Percentiles rank a stretch among this genome's conserved stretches.
Evolutionary conservation across 352 stramenopile species (phyloP).

Genomic region (Phytophthora hybrid): DNA sequence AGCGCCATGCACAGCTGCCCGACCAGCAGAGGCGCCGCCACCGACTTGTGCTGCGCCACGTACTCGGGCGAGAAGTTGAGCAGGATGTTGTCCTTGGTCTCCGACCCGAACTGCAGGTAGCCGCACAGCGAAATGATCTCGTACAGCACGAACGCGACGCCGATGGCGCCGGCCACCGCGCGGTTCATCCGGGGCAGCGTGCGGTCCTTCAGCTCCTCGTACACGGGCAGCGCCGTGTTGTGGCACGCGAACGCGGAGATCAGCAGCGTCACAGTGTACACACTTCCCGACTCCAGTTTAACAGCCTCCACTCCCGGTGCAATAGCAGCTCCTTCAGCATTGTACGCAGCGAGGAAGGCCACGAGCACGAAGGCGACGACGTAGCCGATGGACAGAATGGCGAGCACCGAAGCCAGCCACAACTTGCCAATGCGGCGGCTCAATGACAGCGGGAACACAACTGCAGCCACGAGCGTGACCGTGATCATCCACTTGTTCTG

Average conservation of each 20-base stretch:
- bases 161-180: conserved; percentile 67
- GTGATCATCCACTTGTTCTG: conserved; percentile 69
- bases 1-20: conserved; percentile 73
- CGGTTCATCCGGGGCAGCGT: conserved; percentile 69
- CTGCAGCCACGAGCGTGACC: conserved; percentile 32
- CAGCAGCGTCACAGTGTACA: conserved; percentile 82
- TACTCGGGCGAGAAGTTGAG: conserved; percentile 83
- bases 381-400: conserved; percentile 74
- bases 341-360: conserved; percentile 48
- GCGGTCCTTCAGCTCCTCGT: conserved; percentile 73
- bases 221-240: conserved; percentile 81
- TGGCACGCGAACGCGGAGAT: conserved; percentile 81
- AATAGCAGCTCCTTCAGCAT: conserved; percentile 14
- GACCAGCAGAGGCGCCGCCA: conserved; percentile 59
- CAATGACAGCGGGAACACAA: conserved; percentile 73
- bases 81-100: conserved; percentile 77
- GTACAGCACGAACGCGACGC: conserved; percentile 75
- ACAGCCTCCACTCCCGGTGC: conserved; percentile 48
- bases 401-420: conserved; percentile 64
- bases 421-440: conserved; percentile 69
- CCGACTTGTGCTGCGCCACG: conserved; percentile 47
- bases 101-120: conserved; percentile 74
- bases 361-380: conserved; percentile 71
- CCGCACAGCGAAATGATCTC: conserved; percentile 71
- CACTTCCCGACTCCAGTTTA: conserved; percentile 61